phyloP scores from a whole-genome alignment of 2,329 filamentous ascomycete genomes.

The Diplodia seriata region DNA sequence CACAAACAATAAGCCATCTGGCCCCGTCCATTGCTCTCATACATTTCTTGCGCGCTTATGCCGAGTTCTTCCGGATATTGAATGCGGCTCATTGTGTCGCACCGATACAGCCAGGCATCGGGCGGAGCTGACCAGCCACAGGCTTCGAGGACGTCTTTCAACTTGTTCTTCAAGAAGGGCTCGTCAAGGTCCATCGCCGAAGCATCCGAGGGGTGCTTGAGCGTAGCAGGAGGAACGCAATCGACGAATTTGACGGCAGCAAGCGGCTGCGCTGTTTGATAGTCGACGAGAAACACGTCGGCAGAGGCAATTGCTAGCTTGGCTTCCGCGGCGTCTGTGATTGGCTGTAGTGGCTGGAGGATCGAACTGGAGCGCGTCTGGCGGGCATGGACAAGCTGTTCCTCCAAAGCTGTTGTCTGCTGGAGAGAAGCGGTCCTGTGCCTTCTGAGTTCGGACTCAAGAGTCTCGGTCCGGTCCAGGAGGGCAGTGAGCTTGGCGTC shows the following conservation, averaged over 20 bases:
- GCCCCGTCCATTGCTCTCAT: constrained; percentile 21
- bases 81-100: constrained; percentile 25
- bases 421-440: constrained; percentile 35
- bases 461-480: constrained; percentile 37
- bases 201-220: not conserved
- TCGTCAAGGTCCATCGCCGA: not conserved
- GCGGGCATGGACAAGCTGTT: constrained; percentile 46
- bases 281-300: constrained; percentile 15
- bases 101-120: constrained; percentile 15
- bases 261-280: constrained; percentile 6
- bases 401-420: constrained; percentile 49
- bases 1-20: constrained; percentile 26
- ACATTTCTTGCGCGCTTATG: constrained; percentile 14
- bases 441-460: constrained; percentile 32
- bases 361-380: constrained; percentile 14
- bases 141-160: constrained; percentile 3
- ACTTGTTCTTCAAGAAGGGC: constrained; percentile 6
- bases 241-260: not conserved
- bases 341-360: constrained; percentile 28
- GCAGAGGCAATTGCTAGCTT: constrained; percentile 16
- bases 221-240: not conserved
- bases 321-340: constrained; percentile 7
- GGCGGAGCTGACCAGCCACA: constrained; percentile 4
- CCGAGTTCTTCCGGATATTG: constrained; percentile 6
- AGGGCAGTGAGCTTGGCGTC: constrained; percentile 43